Evolutionary conservation across 192 early-diverging fungal genomes (phyloP).

Genomic region (Chytriomyces sp.): DNA sequence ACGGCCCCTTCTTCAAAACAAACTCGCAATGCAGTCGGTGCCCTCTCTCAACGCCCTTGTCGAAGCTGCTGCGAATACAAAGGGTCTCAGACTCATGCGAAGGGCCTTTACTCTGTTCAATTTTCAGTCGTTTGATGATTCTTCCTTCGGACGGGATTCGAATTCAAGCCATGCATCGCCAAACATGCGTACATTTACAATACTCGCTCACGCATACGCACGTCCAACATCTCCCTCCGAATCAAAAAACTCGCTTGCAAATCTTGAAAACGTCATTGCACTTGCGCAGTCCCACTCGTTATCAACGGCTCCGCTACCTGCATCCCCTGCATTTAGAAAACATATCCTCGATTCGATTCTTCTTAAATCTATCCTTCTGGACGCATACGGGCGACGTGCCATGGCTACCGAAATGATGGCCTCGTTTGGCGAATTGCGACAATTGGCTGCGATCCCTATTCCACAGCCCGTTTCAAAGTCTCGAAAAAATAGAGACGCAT

Average conservation of each 20-base stretch:
- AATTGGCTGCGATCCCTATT: neutral
- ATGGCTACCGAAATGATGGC: neutral
- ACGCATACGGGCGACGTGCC: neutral
- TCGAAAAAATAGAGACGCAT: neutral
- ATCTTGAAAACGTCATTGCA: neutral
- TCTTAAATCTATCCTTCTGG: neutral
- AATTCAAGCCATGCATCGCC: neutral
- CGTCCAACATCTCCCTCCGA: neutral
- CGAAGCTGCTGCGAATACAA: neutral
- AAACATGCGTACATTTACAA: neutral
- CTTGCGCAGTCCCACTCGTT: neutral
- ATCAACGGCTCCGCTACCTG: neutral
- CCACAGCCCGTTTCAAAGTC: neutral
- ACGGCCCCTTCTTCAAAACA: neutral
- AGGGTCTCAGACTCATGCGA: neutral
- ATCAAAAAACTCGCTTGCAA: neutral
- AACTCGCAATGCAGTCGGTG: neutral
- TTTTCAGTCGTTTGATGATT: neutral
- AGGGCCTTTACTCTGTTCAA: neutral
- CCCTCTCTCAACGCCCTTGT: neutral
- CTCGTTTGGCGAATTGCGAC: neutral
- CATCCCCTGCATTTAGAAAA: neutral
- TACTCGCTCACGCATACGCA: neutral
- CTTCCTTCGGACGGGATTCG: neutral
- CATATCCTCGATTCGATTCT: neutral